Base-by-base conservation (phyloP, 768 basidiomycete genomes). In the Lactarius indigo region DNA sequence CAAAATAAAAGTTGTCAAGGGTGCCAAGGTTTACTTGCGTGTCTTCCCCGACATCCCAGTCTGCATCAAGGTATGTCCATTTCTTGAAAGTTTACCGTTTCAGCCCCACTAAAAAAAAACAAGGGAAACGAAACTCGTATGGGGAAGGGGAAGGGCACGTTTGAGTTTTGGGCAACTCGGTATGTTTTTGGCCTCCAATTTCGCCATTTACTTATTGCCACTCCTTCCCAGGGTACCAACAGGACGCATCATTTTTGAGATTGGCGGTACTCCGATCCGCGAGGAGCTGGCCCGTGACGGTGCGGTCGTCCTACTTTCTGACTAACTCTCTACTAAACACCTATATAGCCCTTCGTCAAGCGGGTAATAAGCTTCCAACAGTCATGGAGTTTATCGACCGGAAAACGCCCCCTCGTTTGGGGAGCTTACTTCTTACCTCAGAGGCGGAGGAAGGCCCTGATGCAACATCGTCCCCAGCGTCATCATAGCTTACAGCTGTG, bases 61-160 rank as follows among this genome's bases (percentile, higher is more conserved):
- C 66, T 97, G 96, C 80, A 88, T 98, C 63, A 98, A 99, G 86
- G 94, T 92, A 65, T 54, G 81, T 37, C 72, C 9, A 42, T 18
- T 20, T 58, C 33, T 56, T 57, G 12, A 50, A 52, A 57, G 57
- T 18, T 18, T 39, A 17, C 61, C 59, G 20, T n/a, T 7, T n/a
- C 28, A 56, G n/a, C n/a, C n/a, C 66, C 28, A 57, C 13, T 39
- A 39, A 30, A 31, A 8, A 17, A 17, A 35, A 28, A 65, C 7
- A 66, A 94, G 92, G 96, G 97, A 62, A 98, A 97, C 72, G 96
- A 98, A 78, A 96, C 94, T 6, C 91, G 97, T 83, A 98, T 98
- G 97, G 97, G 97, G 59, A 98, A 98, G 79, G 97, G 97, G 66
- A 99, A 99, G 77, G 97, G 97, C 56, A 86, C 91, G 0, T 98